Percentiles rank a stretch among this genome's conserved stretches.
phyloP scores from a whole-genome alignment of 2,329 filamentous ascomycete genomes.

The Cercospora sp. region DNA sequence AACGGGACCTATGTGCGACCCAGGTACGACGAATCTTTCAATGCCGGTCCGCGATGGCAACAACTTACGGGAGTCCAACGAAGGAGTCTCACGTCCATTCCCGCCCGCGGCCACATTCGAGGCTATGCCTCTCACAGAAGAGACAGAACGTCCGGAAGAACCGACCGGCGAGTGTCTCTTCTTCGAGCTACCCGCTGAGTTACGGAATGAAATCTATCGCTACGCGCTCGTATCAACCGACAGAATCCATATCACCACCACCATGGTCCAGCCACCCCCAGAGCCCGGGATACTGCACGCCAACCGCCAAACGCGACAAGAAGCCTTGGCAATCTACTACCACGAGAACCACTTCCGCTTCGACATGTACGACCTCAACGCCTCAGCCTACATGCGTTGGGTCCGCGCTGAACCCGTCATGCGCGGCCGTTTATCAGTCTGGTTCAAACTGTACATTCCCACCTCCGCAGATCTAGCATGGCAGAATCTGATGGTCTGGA shows the following conservation, averaged over 20 bases:
- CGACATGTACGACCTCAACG: conserved; percentile 10
- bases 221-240: conserved; percentile 1
- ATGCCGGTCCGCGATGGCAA: neutral
- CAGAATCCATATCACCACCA: conserved; percentile 8
- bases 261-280: neutral
- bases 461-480: neutral
- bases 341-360: conserved; percentile 25
- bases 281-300: conserved; percentile 13
- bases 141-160: neutral
- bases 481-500: conserved; percentile 8
- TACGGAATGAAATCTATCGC: conserved; percentile 18
- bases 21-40: neutral
- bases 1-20: neutral
- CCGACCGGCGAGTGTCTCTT: neutral
- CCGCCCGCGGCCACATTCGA: neutral
- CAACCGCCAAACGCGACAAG: conserved; percentile 21
- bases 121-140: neutral
- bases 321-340: conserved; percentile 23
- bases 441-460: conserved; percentile 6
- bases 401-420: neutral
- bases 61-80: neutral
- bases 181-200: conserved; percentile 12
- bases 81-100: neutral
- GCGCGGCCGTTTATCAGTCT: conserved; percentile 6
- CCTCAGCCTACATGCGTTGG: conserved; percentile 10